A percentile compares a stretch with the other conserved stretches of the same genome.
phyloP scores from a whole-genome alignment of 192 early-diverging fungal species.

The Endogone sp. region DNA sequence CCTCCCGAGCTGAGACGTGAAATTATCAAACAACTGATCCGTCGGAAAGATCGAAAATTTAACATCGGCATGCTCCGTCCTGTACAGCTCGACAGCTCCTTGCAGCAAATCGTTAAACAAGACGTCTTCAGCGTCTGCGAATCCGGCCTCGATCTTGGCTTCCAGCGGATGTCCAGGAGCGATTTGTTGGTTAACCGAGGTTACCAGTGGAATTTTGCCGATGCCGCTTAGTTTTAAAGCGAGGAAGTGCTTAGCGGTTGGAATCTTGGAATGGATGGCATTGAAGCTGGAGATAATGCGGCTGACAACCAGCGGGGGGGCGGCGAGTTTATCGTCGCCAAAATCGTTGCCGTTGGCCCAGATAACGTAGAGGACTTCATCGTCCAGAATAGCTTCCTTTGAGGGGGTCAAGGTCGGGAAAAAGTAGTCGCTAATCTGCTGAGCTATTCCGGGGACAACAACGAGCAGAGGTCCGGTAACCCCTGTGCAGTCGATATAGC shows the following conservation, averaged over 20 bases:
- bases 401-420: neutral
- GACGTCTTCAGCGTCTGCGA: neutral
- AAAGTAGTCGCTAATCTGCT: neutral
- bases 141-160: too few relatives aligned
- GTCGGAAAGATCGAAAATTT: neutral
- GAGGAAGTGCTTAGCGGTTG: neutral
- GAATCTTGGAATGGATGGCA: neutral
- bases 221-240: neutral
- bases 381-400: neutral
- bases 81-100: neutral
- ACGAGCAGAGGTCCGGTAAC: neutral
- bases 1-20: neutral
- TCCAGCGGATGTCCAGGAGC: too few relatives aligned
- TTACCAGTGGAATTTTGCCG: neutral
- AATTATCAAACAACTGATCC: neutral
- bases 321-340: neutral
- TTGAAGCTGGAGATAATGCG: neutral
- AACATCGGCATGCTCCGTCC: neutral
- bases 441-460: neutral
- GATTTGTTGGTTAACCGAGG: neutral
- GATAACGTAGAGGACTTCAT: neutral
- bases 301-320: neutral
- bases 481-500: neutral
- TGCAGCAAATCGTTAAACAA: neutral
- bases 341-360: neutral